Evolutionary conservation across 345 rosid species (phyloP).

Genomic region (Citrus reticulata): DNA sequence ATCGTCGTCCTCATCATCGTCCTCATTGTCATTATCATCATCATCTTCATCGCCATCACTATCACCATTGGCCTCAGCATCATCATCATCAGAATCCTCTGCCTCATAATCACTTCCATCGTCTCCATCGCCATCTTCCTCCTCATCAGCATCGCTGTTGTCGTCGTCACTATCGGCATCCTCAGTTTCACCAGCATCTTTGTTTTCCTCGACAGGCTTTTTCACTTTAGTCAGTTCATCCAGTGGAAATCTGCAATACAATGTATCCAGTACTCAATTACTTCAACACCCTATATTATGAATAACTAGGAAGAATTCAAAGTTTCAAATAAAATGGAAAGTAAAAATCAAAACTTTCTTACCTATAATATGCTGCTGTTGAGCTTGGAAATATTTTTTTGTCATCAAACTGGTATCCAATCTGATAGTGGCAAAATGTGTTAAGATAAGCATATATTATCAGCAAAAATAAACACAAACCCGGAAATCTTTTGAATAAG

Average conservation of each 20-base stretch:
- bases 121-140: constrained; percentile 3
- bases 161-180: background rate
- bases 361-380: background rate
- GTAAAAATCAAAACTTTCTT: background rate
- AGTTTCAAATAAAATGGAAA: background rate
- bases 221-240: background rate
- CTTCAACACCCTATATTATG: background rate
- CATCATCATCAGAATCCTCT: background rate
- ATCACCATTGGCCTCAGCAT: constrained; percentile 1
- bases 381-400: background rate
- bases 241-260: constrained; percentile 2
- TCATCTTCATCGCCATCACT: background rate
- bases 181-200: background rate
- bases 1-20: background rate
- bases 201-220: background rate
- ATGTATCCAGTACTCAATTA: background rate
- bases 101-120: constrained; percentile 1
- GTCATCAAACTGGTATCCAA: background rate
- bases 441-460: background rate
- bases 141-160: background rate
- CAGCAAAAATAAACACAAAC: background rate
- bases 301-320: background rate
- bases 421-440: background rate
- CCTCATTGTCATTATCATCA: background rate
- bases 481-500: background rate